Percentiles rank a stretch among this genome's conserved stretches.
phyloP scores from a whole-genome alignment of 2,329 filamentous ascomycete species.

The Lecanoromycetidae sp. region DNA sequence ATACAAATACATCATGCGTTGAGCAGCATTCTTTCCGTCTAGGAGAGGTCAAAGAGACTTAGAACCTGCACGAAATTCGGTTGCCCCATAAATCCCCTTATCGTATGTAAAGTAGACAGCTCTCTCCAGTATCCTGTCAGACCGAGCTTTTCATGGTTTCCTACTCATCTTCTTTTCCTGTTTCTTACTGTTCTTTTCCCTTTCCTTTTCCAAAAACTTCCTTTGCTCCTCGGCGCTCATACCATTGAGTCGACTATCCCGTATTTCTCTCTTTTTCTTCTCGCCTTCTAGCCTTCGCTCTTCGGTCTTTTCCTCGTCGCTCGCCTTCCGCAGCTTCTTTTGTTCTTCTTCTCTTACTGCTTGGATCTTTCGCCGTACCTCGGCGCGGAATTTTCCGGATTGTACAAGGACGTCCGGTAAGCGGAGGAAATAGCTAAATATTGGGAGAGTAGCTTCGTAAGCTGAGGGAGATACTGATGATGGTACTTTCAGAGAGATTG shows the following conservation, averaged over 20 bases:
- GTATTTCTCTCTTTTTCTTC: conserved; percentile 74
- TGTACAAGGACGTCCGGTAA: conserved; percentile 71
- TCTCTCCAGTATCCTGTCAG: too few species aligned
- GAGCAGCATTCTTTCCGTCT: too few species aligned
- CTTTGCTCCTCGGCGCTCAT: conserved; percentile 74
- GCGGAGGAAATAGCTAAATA: conserved; percentile 73
- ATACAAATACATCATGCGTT: too few species aligned
- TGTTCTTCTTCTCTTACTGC: conserved; percentile 68
- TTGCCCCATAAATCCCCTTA: too few species aligned
- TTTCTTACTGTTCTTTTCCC: conserved; percentile 57
- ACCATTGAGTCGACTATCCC: conserved; percentile 65
- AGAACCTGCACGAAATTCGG: too few species aligned
- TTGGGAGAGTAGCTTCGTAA: conserved; percentile 54
- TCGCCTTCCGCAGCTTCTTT: conserved; percentile 63
- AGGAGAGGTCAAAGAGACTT: neutral
- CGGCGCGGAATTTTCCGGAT: conserved; percentile 71
- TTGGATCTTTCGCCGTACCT: conserved; percentile 77
- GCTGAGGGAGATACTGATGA: conserved; percentile 40
- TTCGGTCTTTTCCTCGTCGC: conserved; percentile 71
- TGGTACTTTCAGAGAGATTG: conserved; percentile 60
- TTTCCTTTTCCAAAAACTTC: conserved; percentile 72
- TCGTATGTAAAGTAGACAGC: too few species aligned
- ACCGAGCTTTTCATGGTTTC: conserved; percentile 28
- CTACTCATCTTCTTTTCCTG: conserved; percentile 51
- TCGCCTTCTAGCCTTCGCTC: conserved; percentile 61